Base-by-base conservation (phyloP, 2,329 filamentous ascomycete species). In the Cadophora luteo-olivacea region DNA sequence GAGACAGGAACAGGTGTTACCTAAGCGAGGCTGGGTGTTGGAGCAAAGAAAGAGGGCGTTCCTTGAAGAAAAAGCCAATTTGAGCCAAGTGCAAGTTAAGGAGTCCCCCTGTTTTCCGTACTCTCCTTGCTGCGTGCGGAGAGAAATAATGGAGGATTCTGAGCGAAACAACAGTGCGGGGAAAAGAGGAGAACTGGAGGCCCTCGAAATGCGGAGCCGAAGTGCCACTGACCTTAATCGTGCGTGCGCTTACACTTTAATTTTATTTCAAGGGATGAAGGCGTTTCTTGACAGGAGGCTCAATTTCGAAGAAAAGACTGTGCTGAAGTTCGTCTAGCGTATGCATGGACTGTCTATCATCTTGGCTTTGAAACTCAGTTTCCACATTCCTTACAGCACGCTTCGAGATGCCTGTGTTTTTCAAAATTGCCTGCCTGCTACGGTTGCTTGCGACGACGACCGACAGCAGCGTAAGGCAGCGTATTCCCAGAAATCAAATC, bases 131-230 rank as follows among this genome's bases (percentile, higher is more conserved):
- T 36, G 33, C 32, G 8, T 41, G 33, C 16, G 25, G 16, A n/a
- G 9, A 58, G 55, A 25, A 36, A 58, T 3, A 5, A 29, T 29
- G 33, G 55, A 57, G 55, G 32, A 41, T 33, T 55, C 52, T 32
- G 25, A 55, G 33, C 52, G 29, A 55, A 55, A 55, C 52, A 16
- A 55, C 52, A 55, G 52, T 55, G 52, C 52, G 52, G 52, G 52
- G 52, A 32, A 55, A 55, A 19, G 52, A 55, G 36, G 36, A 45
- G 4, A 5, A 45, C 41, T 55, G 52, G 25, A 55, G 52, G 52
- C 14, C n/a, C 24, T 19, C 52, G 52, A 55, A 54, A 55, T 55
- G 52, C 52, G 52, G 52, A 55, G 52, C 52, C 52, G 52, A 55
- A 55, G 29, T 55, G 36, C 36, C 36, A 38, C 36, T 38, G 36